These are phyloP conservation scores for Kwoniella sp. DNA, from an alignment of 768 basidiomycete species.

Conservation along the genomic window DNA sequence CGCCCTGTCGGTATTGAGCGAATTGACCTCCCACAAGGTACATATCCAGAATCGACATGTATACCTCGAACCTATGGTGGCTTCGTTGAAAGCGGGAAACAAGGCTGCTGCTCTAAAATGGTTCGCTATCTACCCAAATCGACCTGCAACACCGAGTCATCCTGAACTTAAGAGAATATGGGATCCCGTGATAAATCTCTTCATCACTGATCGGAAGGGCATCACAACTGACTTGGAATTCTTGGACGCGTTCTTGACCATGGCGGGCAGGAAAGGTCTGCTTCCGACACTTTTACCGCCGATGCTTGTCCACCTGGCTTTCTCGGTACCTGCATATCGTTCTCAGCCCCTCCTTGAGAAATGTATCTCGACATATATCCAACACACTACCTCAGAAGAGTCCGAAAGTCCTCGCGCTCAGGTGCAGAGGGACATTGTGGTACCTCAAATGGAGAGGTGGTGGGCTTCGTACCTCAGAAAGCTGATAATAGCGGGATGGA, in stretches of 20 bases:
- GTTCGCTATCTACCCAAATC: constrained; percentile 43
- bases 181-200: constrained; percentile 27
- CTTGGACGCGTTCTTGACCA: constrained; percentile 20
- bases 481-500: constrained; percentile 32
- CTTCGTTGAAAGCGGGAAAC: constrained; percentile 14
- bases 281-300: constrained; percentile 31
- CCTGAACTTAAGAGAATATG: constrained; percentile 28
- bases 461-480: constrained; percentile 30
- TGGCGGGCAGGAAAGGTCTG: constrained; percentile 37
- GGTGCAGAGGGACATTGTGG: constrained; percentile 20
- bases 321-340: constrained; percentile 9
- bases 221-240: constrained; percentile 19
- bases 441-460: constrained; percentile 23
- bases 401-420: constrained; percentile 18
- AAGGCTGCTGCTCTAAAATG: constrained; percentile 33
- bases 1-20: constrained; percentile 33
- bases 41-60: constrained; percentile 26
- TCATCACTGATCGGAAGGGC: constrained; percentile 21
- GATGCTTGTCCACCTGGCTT: constrained; percentile 29
- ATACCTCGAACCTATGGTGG: constrained; percentile 33
- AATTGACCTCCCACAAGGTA: constrained; percentile 26
- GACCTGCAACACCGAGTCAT: constrained; percentile 36
- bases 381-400: constrained; percentile 22
- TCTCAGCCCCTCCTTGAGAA: constrained; percentile 20
- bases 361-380: constrained; percentile 13